Percentiles rank a stretch among this genome's conserved stretches.
phyloP scores from a whole-genome alignment of 345 rosid species.

The Citrus hindsii region DNA sequence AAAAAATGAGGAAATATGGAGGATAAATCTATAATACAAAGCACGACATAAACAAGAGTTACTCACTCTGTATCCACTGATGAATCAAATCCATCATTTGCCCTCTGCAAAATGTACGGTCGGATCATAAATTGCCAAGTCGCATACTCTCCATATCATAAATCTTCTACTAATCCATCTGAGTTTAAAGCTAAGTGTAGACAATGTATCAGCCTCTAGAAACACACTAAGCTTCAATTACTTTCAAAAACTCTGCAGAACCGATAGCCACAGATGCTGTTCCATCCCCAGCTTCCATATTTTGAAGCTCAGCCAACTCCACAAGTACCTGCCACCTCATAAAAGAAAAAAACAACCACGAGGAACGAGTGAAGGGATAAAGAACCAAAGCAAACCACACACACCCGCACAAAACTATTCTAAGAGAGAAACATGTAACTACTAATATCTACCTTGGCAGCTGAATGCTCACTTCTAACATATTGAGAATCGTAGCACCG shows the following conservation, averaged over 20 bases:
- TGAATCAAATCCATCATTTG: slow-evolving; percentile 96
- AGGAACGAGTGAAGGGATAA: background rate
- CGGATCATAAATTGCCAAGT: background rate
- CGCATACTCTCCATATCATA: background rate
- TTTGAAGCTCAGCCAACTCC: slow-evolving; percentile 98
- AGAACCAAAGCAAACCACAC: background rate
- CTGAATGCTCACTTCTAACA: slow-evolving; percentile 97
- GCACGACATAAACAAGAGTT: background rate
- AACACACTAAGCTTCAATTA: slow-evolving; percentile 14
- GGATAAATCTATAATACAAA: background rate
- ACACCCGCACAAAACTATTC: too few relatives aligned
- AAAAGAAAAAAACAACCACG: background rate
- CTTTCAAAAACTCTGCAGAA: slow-evolving; percentile 89
- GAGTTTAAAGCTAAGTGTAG: background rate
- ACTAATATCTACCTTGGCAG: slow-evolving; percentile 68
- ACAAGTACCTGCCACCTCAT: slow-evolving; percentile 72
- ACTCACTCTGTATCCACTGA: slow-evolving; percentile 86
- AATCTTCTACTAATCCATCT: background rate
- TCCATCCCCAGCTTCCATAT: slow-evolving; percentile 92
- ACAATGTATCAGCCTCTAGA: background rate
- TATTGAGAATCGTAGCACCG: slow-evolving; percentile 93
- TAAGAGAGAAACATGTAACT: background rate
- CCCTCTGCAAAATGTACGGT: too few relatives aligned
- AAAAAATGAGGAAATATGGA: background rate
- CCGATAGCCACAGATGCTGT: slow-evolving; percentile 92